Base-by-base conservation (phyloP, 2,329 filamentous ascomycete genomes). In the Phyllosticta ampelicida region DNA sequence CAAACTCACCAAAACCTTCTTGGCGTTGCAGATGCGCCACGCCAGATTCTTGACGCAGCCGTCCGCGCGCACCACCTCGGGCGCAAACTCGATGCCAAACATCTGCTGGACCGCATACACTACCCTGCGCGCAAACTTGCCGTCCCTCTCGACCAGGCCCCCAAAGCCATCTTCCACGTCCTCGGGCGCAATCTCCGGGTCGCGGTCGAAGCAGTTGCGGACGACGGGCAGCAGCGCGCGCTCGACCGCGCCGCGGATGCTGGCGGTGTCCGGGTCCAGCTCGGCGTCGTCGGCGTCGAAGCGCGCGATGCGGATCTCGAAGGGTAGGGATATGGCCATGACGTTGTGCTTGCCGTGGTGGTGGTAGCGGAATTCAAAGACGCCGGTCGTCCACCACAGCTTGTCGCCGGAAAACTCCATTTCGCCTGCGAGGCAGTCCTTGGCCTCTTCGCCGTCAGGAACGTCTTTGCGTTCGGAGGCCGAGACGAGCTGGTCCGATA, bases 301-400 rank as follows among this genome's bases (percentile, higher is more conserved):
- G 50, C 85, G 86, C 29, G 81, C 78, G 62, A 97, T 90, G 51
- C 85, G 84, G 59, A 97, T 86, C 71, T 96, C 92, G 66, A 99
- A 99, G 0, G 94, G 91, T 64, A 90, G 82, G 5, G 91, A 96
- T 61, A 97, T 88, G 18, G 90, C 84, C 88, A 99, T 94, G 67
- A 95, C 91, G 64, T 87, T 89, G 74, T 99, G 90, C 66, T 87
- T 87, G 58, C 90, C 90, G 64, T 89, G 86, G 73, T 99, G 94
- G 73, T 99, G 94, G 74, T 96, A 96, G 48, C 94, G 85, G 77
- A 99, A 95, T 68, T 99, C 94, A 68, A 96, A 99, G 2, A 95
- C 88, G 57, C 94, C 94, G 61, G 92, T 88, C 0, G 88, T 95
- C 94, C 94, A 99, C 86, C 90, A 99, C 2, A 96, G 80, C 74